phyloP scores from a whole-genome alignment of 306 rosid species.

The Lathyrus aphaca region DNA sequence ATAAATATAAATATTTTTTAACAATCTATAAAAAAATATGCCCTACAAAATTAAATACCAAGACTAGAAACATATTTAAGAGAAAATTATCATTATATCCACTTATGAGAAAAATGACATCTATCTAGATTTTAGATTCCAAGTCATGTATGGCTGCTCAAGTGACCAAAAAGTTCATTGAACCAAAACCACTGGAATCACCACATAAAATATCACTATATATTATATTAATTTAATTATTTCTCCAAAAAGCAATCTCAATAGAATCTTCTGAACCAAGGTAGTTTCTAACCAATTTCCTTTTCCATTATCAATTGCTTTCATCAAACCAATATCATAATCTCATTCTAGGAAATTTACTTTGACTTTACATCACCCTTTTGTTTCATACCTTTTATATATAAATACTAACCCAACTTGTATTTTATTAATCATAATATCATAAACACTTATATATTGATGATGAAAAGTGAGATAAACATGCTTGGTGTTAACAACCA shows the following conservation, averaged over 20 bases:
- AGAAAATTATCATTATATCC: not conserved
- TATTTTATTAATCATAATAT: not conserved
- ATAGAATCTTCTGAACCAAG: conserved; percentile 10
- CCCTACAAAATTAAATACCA: no score
- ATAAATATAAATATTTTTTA: no score
- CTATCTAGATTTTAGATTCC: conserved; percentile 30
- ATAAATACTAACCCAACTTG: conserved; percentile 28
- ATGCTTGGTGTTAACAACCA: conserved; percentile 40
- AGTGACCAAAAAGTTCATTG: conserved; percentile 24
- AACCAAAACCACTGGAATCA: conserved; percentile 8
- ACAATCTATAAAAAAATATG: no score
- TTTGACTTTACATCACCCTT: conserved; percentile 29
- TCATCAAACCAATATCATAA: not conserved
- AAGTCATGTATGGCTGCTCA: conserved; percentile 43
- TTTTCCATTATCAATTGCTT: not conserved
- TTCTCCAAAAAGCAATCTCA: not conserved
- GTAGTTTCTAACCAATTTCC: conserved; percentile 33
- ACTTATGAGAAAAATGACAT: not conserved
- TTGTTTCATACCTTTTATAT: not conserved
- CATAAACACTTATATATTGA: not conserved
- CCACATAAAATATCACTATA: not conserved
- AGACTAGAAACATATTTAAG: no score
- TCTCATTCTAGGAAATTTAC: conserved; percentile 39
- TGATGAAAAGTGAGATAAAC: conserved; percentile 27
- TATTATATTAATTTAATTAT: not conserved